Base-by-base conservation (phyloP, 1,284 basidiomycete genomes). In the Ustilago nuda region DNA sequence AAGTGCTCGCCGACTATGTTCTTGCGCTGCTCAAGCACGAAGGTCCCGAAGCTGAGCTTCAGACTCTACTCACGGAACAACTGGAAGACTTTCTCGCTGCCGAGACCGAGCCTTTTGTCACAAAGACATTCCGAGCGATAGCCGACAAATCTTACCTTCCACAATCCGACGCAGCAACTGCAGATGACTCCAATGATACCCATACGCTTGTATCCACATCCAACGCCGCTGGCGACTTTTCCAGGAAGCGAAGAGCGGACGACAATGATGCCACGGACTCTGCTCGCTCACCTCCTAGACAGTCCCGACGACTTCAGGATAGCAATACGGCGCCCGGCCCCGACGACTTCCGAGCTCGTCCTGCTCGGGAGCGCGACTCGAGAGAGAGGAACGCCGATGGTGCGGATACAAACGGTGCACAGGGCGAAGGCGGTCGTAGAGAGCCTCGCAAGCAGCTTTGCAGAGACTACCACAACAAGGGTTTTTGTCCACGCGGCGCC, bases 11-110 rank as follows among this genome's bases (percentile, higher is more conserved):
- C 13, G 94, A 98, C 85, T 98, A 98, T 85, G 92, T 98, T 78
- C 90, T 97, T 56, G 95, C 95, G n/a, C 88, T 98, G 59, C 88
- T 98, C 65, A 94, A 94, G 85, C 94, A 96, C 86, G 93, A 94
- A 87, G 91, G 91, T 11, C 89, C 92, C 5, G 93, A 95, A 83
- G 85, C 87, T n/a, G 92, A 95, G 76, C 91, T 97, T 88, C 89
- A 92, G 77, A 90, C 91, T 72, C 92, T 94, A 84, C 88, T 98
- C 59, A 86, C 89, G 9, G 85, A 89, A 1, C 94, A 97, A 85
- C 88, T 98, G 66, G 91, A 92, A 61, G 95, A 97, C 87, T 98
- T 98, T 86, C 89, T 98, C 52, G 94, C 94, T 87, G 92, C 92
- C 87, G 93, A 94, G 87, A 91, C 92, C 43, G 75, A 88, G 30